phyloP scores from a whole-genome alignment of 352 stramenopile genomes.

The Pythium myriotylum region DNA sequence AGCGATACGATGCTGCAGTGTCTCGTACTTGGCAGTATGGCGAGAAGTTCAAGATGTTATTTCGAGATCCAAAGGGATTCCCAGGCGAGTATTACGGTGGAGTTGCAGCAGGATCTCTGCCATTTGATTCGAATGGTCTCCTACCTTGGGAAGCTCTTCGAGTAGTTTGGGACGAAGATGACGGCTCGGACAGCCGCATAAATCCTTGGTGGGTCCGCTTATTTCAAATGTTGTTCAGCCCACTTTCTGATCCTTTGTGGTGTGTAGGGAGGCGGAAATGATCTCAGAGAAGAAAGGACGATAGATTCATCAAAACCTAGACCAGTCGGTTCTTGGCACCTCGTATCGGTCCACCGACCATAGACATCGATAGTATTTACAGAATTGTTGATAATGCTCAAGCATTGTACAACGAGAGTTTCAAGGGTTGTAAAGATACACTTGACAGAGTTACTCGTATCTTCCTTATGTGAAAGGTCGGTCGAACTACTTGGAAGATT shows the following conservation, averaged over 20 bases:
- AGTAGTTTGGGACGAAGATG: constrained; percentile 86
- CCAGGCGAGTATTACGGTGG: constrained; percentile 76
- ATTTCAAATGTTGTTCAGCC: not conserved
- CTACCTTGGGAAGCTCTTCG: constrained; percentile 81
- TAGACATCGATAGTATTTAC: not conserved
- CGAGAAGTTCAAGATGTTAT: constrained; percentile 80
- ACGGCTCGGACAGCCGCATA: constrained; percentile 79
- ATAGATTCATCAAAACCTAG: not conserved
- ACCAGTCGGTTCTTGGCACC: not conserved
- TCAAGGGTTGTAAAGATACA: too few species aligned
- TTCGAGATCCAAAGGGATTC: constrained; percentile 66
- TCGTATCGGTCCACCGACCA: not conserved
- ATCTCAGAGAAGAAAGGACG: constrained; percentile 23
- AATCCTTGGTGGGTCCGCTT: constrained; percentile 72
- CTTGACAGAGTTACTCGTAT: too few species aligned
- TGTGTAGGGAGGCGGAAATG: constrained; percentile 26
- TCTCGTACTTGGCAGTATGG: constrained; percentile 58
- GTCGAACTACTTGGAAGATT: too few species aligned
- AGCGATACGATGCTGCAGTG: constrained; percentile 66
- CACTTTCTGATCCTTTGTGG: not conserved
- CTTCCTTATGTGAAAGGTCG: too few species aligned
- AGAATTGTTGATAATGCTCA: not conserved
- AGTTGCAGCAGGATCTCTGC: constrained; percentile 64
- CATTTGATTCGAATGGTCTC: constrained; percentile 58
- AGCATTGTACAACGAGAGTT: too few species aligned